A percentile compares a stretch with the other conserved stretches of the same genome.
These are phyloP conservation scores for Naganishia cerealis DNA, from an alignment of 1,284 basidiomycete genomes.

Conservation along the genomic window DNA sequence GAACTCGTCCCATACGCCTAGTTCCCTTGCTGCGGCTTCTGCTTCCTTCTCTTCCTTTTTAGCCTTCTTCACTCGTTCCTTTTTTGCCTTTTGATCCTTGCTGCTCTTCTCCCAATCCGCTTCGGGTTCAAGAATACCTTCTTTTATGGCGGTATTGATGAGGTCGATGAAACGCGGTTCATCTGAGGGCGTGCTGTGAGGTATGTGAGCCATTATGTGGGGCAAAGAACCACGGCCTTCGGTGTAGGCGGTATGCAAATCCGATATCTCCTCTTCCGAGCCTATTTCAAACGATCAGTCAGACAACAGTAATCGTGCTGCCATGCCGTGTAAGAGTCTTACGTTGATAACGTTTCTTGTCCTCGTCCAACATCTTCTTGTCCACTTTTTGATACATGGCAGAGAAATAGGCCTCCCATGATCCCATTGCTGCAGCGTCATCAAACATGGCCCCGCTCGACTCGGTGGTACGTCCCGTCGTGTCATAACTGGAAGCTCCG, in stretches of 20 bases:
- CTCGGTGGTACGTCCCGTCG: conserved; percentile 79
- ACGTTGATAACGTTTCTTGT: conserved; percentile 91
- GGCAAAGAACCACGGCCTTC: conserved; percentile 69
- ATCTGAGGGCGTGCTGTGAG: conserved; percentile 76
- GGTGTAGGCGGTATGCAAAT: conserved; percentile 72
- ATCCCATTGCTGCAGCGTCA: conserved; percentile 70
- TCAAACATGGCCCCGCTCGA: conserved; percentile 57
- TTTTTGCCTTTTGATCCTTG: conserved; percentile 71
- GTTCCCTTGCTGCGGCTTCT: conserved; percentile 76
- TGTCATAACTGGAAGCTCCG: conserved; percentile 62
- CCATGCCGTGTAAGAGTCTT: conserved; percentile 35
- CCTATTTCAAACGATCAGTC: conserved; percentile 57
- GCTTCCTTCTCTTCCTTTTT: conserved; percentile 77
- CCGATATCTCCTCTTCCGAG: conserved; percentile 75
- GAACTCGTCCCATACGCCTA: conserved; percentile 94
- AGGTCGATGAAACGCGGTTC: conserved; percentile 75
- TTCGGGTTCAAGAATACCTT: conserved; percentile 62
- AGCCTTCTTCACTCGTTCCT: conserved; percentile 70
- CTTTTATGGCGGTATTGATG: conserved; percentile 67
- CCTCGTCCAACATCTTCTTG: conserved; percentile 77
- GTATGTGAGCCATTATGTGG: conserved; percentile 77
- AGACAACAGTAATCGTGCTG: background rate
- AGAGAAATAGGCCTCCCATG: conserved; percentile 91
- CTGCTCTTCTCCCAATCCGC: conserved; percentile 67
- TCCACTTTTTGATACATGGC: conserved; percentile 83